Base-by-base conservation (phyloP, 2,329 filamentous ascomycete genomes). In the Scleromitrula shiraiana region DNA sequence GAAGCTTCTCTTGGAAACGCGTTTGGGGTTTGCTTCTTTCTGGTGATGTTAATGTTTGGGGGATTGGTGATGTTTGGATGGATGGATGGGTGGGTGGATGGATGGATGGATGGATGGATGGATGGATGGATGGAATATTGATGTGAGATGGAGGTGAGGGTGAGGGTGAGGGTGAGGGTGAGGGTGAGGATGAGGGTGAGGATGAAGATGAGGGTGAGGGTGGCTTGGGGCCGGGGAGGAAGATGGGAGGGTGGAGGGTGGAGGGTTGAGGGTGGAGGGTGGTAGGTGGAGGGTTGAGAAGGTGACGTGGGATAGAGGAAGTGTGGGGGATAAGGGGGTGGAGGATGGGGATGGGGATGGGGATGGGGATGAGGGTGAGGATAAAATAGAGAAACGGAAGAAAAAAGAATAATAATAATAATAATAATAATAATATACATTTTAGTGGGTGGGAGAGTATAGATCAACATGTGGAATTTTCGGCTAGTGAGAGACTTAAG, bases 231-330 rank as follows among this genome's bases (percentile, higher is more conserved):
- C 38, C 9, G 35, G 23, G 15, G n/a, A 72, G 5, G 40, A 47
- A 14, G 17, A 37, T 1, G 50, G 32, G 42, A 64, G 59, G 14
- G 64, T 73, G 5, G 62, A 66, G n/a, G 40, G 40, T 19, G 33
- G 20, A 7, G 40, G 40, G 2, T 32, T 42, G 2, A 42, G 40
- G 8, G 70, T 74, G 54, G 62, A 68, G 23, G 71, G 75, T 53
- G 54, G 73, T 15, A 65, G 69, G 41, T 53, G 63, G 7, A 59
- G 68, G 45, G 7, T 52, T 14, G n/a, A n/a, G n/a, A n/a, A n/a
- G n/a, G n/a, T n/a, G n/a, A n/a, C n/a, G n/a, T 44, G 23, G 37
- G 20, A 50, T 56, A 6, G 39, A 47, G 23, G 55, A 50, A 0
- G 50, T 53, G 1, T 55, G 53, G 55, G 54, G 49, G 33, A 53